These are phyloP conservation scores for Neurospora sp. DNA, from an alignment of 495 filamentous ascomycete species.

Conservation along the genomic window DNA sequence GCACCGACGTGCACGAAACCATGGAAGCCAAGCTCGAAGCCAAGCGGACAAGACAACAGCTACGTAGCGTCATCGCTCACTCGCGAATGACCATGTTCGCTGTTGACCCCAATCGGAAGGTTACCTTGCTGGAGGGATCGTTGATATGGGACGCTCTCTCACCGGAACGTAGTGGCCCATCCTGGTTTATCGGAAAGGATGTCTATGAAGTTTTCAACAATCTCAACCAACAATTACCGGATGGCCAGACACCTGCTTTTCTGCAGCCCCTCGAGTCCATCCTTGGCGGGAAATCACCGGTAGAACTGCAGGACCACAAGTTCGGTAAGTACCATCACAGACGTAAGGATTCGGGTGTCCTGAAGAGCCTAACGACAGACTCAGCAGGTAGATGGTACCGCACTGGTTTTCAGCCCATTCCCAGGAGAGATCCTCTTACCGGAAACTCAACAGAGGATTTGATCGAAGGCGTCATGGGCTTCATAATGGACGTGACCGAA, in stretches of 20 bases:
- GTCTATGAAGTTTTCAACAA: constrained; percentile 49
- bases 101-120: constrained; percentile 42
- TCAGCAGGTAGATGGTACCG: constrained; percentile 49
- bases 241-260: constrained; percentile 34
- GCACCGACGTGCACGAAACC: constrained; percentile 56
- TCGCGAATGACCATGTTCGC: constrained; percentile 60
- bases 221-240: constrained; percentile 19
- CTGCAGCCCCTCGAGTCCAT: constrained; percentile 46
- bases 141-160: constrained; percentile 40
- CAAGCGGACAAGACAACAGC: constrained; percentile 47
- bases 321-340: constrained; percentile 19
- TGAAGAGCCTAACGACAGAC: constrained; percentile 6
- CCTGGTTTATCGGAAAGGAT: constrained; percentile 42
- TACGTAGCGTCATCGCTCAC: constrained; percentile 58
- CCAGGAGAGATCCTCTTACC: constrained; percentile 36
- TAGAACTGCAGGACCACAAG: constrained; percentile 42
- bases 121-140: constrained; percentile 55
- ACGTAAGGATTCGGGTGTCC: neutral
- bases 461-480: constrained; percentile 56
- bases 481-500: constrained; percentile 61
- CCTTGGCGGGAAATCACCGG: constrained; percentile 38
- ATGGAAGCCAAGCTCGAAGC: constrained; percentile 51
- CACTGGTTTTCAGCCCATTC: constrained; percentile 52
- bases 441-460: constrained; percentile 32
- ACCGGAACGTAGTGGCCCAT: constrained; percentile 11